Evolutionary conservation across 306 rosid genomes (phyloP), one percentile per base, ranked within the genome.

Genomic region (Corylus americana): DNA sequence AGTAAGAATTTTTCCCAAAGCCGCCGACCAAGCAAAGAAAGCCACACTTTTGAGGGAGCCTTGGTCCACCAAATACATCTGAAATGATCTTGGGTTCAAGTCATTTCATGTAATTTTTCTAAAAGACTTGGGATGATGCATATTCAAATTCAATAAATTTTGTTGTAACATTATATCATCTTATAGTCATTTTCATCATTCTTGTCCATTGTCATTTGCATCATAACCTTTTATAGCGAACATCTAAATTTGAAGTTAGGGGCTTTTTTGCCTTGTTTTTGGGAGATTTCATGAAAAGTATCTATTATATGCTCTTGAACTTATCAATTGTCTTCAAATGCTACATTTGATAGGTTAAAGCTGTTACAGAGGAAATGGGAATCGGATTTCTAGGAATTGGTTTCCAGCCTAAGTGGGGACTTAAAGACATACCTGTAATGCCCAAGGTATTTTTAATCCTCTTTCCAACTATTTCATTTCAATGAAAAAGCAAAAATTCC

Each of bases 341-440:
- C 73, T 80, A 73, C 18, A 31, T 78, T 71, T 84, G 20, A 17
- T 74, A 96, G 99, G 98, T 93, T 57, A 96, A 96, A 85, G 98
- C 99, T 81, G 96, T 93, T 78, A 85, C 97, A 16, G 99, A 96
- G 89, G 99, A 96, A 88, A 93, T 96, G 99, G 96, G 97, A 81
- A 90, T 91, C 71, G 99, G 99, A 78, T 96, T 96, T 88, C 87
- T 96, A 76, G 99, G 99, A 77, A 88, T 96, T 67, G 99, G 99
- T 84, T 96, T 96, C 90, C 99, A 93, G 89, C 98, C 99, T n/a
- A 96, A 96, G 82, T 96, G 97, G 99, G 86, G 78, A 77, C 42
- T 84, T 55, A 88, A 90, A 77, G 97, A 93, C 86, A 96, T 93
- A 88, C 99, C 99, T 57, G 70, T 96, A 47, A 96, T 96, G 99